Evolutionary conservation across 306 rosid species (phyloP).

Genomic region (Trichosanthes cucumerina): DNA sequence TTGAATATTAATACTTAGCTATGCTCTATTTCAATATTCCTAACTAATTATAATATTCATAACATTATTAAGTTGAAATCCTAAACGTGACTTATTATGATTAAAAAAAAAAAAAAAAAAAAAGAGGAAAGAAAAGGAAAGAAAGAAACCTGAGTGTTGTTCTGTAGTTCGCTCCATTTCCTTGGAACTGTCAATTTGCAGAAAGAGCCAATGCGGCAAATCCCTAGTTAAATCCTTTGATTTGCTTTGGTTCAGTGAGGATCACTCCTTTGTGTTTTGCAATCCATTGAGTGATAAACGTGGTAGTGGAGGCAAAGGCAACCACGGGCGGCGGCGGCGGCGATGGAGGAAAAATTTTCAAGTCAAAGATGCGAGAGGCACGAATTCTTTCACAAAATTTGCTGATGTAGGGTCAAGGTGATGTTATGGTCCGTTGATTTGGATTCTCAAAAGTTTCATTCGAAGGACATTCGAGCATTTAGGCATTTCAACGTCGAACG

Average conservation of each 20-base stretch:
- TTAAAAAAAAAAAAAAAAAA: not conserved
- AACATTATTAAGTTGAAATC: no score
- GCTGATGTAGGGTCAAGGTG: not conserved
- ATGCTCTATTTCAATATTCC: no score
- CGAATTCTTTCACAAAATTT: not conserved
- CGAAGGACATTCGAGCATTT: not conserved
- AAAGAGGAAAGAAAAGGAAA: not conserved
- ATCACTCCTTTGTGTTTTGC: not conserved
- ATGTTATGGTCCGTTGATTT: not conserved
- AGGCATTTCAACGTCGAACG: not conserved
- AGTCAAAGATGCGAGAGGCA: not conserved
- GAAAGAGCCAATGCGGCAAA: not conserved
- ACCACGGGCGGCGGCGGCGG: not conserved
- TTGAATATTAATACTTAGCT: no score
- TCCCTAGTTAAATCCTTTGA: not conserved
- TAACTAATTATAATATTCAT: no score
- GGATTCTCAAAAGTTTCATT: not conserved
- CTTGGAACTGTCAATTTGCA: not conserved
- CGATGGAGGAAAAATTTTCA: not conserved
- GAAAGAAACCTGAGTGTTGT: not conserved
- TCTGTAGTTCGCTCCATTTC: not conserved
- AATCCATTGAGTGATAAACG: not conserved
- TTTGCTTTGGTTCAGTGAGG: not conserved
- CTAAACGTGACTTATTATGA: not conserved
- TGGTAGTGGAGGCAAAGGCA: not conserved